Percentiles rank a stretch among this genome's conserved stretches.
Conservation (phyloP, 441 rosid genomes). For the Pelargonium fulgidum region DNA sequence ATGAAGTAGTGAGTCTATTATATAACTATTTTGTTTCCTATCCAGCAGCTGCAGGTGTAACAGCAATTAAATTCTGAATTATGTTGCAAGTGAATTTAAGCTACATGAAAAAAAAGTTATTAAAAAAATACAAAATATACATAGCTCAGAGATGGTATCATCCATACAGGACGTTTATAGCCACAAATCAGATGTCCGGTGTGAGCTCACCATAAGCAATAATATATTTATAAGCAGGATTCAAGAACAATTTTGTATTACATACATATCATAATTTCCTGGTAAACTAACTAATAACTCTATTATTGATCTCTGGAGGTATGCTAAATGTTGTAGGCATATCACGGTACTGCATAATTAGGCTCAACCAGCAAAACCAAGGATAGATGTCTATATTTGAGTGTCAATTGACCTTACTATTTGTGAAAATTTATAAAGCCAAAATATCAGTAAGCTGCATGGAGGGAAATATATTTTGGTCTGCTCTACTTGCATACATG, state of each 20-base stretch:
- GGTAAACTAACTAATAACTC: not conserved
- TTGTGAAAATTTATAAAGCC: not conserved
- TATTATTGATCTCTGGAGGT: not conserved
- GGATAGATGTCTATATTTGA: not conserved
- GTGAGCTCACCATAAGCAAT: not conserved
- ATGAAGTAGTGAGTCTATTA: too few relatives aligned
- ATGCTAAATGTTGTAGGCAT: not conserved
- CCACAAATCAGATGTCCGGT: not conserved
- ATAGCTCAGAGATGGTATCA: not conserved
- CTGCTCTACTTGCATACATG: too few relatives aligned
- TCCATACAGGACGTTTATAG: not conserved
- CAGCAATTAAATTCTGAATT: too few relatives aligned
- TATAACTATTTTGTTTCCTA: too few relatives aligned
- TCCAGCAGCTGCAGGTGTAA: too few relatives aligned
- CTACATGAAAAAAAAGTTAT: not conserved
- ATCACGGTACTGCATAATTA: slow-evolving; percentile 1
- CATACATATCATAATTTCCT: not conserved
- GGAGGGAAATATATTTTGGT: too few relatives aligned
- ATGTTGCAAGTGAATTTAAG: not conserved
- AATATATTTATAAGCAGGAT: not conserved
- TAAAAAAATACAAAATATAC: too few relatives aligned
- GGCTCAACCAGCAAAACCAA: not conserved
- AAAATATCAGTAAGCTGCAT: too few relatives aligned
- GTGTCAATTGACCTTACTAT: not conserved
- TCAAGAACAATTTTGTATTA: not conserved